Conservation (phyloP, 2,329 filamentous ascomycete species). For the Botryotinia narcissicola region DNA sequence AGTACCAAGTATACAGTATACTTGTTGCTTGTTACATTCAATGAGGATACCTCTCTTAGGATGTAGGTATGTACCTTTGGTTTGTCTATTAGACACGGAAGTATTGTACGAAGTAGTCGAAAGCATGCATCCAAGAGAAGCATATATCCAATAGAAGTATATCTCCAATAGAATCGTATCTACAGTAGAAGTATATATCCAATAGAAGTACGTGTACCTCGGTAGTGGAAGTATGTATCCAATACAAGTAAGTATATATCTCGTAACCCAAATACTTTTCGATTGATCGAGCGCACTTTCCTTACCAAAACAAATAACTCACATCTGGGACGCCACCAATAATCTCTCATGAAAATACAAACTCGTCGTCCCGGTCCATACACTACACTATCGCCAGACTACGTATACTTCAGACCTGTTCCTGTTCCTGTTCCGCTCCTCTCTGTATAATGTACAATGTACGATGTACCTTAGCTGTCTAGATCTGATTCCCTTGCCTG, state of each 20-base stretch:
- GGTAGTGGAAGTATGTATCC: neutral
- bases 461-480: neutral
- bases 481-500: neutral
- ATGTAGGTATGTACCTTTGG: neutral
- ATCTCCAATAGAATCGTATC: neutral
- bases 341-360: neutral
- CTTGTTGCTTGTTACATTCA: neutral
- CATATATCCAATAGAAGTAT: too few species aligned
- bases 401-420: neutral
- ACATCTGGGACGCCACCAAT: neutral
- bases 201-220: too few species aligned
- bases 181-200: neutral
- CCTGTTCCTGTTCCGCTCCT: neutral
- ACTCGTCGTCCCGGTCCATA: neutral
- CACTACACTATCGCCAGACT: neutral
- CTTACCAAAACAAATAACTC: neutral
- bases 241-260: neutral
- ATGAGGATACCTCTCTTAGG: neutral
- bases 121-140: too few species aligned
- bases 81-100: neutral
- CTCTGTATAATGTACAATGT: neutral
- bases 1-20: too few species aligned
- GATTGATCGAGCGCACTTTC: neutral
- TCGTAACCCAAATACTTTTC: neutral
- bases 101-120: neutral